These are phyloP conservation scores for Lachnellula subtilissima DNA, from an alignment of 2,329 filamentous ascomycete species.

Conservation along the genomic window DNA sequence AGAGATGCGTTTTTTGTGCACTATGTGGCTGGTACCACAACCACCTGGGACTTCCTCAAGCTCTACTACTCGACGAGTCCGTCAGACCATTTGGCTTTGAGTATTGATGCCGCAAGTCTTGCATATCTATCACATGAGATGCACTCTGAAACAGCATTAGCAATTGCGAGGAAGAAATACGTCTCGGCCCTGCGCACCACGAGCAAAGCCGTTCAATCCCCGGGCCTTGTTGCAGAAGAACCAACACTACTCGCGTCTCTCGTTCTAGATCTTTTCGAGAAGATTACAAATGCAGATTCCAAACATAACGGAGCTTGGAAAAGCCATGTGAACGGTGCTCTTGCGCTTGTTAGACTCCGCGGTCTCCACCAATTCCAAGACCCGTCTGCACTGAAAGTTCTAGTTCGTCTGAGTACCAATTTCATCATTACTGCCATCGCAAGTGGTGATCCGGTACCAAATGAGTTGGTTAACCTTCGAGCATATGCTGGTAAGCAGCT, in stretches of 20 bases:
- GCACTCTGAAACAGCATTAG: conserved; percentile 3
- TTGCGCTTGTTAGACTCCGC: conserved; percentile 15
- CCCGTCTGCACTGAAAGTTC: neutral
- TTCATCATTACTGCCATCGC: neutral
- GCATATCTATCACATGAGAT: conserved; percentile 13
- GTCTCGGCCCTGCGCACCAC: conserved; percentile 6
- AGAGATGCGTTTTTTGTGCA: conserved; percentile 14
- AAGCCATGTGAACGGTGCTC: conserved; percentile 15
- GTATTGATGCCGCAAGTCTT: conserved; percentile 18
- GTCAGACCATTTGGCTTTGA: conserved; percentile 4
- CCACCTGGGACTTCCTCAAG: conserved; percentile 10
- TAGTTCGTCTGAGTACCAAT: neutral
- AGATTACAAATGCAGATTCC: conserved; percentile 5
- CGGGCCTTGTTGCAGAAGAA: neutral
- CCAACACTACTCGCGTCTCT: conserved; percentile 12
- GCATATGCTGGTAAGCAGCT: neutral
- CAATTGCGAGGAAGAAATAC: conserved; percentile 7
- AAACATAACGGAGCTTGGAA: conserved; percentile 5
- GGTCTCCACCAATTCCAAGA: conserved; percentile 4
- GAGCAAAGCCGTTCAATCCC: conserved; percentile 4
- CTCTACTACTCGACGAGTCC: conserved; percentile 2
- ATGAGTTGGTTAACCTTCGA: neutral
- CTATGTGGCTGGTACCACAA: conserved; percentile 9
- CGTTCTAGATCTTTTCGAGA: conserved; percentile 16
- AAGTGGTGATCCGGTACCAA: neutral